Evolutionary conservation across 768 basidiomycete genomes (phyloP).

Genomic region (Mycena venus): DNA sequence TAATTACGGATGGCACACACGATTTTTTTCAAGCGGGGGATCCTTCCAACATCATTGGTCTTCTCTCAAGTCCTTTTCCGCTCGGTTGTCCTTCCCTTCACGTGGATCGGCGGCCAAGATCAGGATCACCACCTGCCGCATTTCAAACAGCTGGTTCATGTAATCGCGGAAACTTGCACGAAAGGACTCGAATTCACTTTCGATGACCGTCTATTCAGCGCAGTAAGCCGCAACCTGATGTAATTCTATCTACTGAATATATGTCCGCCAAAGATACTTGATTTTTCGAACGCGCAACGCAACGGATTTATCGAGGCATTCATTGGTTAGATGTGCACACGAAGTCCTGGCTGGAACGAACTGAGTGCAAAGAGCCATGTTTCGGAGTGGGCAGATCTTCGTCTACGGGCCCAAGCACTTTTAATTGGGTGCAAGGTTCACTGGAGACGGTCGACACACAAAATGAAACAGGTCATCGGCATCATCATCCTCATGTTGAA

Average conservation of each 20-base stretch:
- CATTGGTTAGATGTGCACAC: neutral
- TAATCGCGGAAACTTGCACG: slow-evolving; percentile 11
- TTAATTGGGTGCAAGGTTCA: slow-evolving; percentile 11
- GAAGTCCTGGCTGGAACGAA: slow-evolving; percentile 12
- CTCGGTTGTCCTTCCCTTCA: slow-evolving; percentile 2
- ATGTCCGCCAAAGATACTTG: neutral
- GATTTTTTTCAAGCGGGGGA: slow-evolving; percentile 12
- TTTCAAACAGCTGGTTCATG: slow-evolving; percentile 12
- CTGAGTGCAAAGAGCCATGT: neutral
- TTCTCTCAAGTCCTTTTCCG: slow-evolving; percentile 2
- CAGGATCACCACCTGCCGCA: slow-evolving; percentile 8
- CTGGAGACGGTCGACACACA: slow-evolving; percentile 3
- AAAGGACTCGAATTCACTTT: neutral
- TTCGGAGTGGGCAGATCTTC: neutral
- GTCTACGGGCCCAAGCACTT: neutral
- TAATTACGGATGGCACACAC: slow-evolving; percentile 12
- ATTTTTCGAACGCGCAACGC: slow-evolving; percentile 14
- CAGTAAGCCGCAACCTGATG: neutral
- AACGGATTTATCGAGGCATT: slow-evolving; percentile 17
- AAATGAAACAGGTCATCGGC: slow-evolving; percentile 1
- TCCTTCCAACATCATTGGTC: slow-evolving; percentile 14
- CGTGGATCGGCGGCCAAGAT: slow-evolving; percentile 9
- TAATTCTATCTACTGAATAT: neutral
- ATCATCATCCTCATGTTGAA: neutral
- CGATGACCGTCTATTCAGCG: neutral